These are phyloP conservation scores for Boletus reticuloceps DNA, from an alignment of 768 basidiomycete genomes.

Conservation along the genomic window DNA sequence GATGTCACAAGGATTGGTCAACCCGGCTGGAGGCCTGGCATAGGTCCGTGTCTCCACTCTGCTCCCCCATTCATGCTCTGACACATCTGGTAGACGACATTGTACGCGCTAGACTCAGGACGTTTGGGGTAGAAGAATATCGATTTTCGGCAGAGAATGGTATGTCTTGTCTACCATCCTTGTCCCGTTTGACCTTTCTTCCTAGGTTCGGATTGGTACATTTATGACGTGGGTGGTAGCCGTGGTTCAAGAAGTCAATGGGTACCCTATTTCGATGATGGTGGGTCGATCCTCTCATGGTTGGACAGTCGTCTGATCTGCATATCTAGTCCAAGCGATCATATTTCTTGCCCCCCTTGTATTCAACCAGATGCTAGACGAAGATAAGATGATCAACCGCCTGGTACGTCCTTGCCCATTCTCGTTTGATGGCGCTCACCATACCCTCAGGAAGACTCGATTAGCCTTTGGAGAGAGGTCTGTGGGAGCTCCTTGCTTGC, in stretches of 20 bases:
- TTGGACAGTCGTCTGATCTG: not conserved
- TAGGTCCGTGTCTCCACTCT: conserved; percentile 38
- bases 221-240: conserved; percentile 69
- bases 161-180: conserved; percentile 20
- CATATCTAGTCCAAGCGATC: conserved; percentile 61
- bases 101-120: conserved; percentile 70
- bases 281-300: conserved; percentile 24
- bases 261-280: conserved; percentile 78
- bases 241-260: conserved; percentile 62
- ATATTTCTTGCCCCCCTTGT: conserved; percentile 79
- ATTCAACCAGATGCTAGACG: conserved; percentile 72
- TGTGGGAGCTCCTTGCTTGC: conserved; percentile 62
- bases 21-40: conserved; percentile 56
- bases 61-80: not conserved
- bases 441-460: conserved; percentile 63
- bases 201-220: conserved; percentile 56
- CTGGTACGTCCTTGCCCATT: conserved; percentile 38
- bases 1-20: conserved; percentile 60
- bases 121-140: conserved; percentile 74
- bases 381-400: conserved; percentile 62
- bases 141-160: conserved; percentile 57
- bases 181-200: conserved; percentile 2
- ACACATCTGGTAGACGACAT: conserved; percentile 52
- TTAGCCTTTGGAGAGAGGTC: conserved; percentile 67
- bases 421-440: not conserved